Evolutionary conservation across 495 filamentous ascomycete genomes (phyloP).

Genomic region (Penicillium alfredii): DNA sequence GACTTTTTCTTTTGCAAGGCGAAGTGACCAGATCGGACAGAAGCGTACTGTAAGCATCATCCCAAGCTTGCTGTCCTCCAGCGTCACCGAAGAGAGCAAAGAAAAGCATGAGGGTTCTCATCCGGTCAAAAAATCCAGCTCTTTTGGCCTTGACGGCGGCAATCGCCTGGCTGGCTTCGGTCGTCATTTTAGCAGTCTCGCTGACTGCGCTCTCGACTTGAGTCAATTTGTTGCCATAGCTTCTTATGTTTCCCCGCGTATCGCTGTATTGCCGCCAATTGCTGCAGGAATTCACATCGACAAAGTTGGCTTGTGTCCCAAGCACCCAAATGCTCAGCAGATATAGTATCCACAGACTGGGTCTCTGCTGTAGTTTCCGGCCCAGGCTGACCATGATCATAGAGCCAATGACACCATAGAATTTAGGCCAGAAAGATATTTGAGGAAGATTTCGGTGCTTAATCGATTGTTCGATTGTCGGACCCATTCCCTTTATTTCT

Average conservation of each 20-base stretch:
- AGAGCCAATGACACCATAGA: neutral
- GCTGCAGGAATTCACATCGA: neutral
- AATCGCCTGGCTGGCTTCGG: neutral
- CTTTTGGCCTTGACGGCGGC: neutral
- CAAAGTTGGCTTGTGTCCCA: neutral
- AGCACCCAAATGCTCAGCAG: neutral
- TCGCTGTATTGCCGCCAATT: neutral
- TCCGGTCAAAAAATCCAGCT: neutral
- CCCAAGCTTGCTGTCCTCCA: neutral
- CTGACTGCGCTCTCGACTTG: neutral
- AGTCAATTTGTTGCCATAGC: neutral
- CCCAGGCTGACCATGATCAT: neutral
- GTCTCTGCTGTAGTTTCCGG: neutral
- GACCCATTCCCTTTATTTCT: neutral
- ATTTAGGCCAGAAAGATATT: neutral
- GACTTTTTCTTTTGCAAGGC: neutral
- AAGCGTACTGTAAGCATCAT: neutral
- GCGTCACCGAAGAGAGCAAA: neutral
- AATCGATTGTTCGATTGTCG: neutral
- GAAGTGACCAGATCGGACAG: neutral
- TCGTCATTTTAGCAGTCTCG: neutral
- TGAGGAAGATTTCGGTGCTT: neutral
- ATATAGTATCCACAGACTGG: neutral
- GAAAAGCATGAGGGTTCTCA: neutral
- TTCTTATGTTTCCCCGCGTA: neutral